Conservation (phyloP, 2,329 filamentous ascomycete species). For the Aulographum hederae region DNA sequence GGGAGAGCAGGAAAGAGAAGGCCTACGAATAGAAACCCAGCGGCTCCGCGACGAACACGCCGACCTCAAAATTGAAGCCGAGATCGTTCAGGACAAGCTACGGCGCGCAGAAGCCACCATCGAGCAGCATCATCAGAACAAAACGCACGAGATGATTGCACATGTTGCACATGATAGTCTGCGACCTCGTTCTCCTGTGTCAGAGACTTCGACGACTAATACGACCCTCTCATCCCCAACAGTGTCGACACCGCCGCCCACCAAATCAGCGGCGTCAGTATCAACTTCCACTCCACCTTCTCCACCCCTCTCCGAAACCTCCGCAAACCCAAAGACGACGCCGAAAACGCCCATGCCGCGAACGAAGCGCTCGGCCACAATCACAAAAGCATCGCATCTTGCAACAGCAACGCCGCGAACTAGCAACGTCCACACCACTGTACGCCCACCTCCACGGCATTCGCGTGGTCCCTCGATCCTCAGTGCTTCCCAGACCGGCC, state of each 20-base stretch:
- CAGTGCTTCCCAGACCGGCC: slow-evolving; percentile 12
- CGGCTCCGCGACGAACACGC: slow-evolving; percentile 77
- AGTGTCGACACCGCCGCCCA: slow-evolving; percentile 62
- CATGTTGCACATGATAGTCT: slow-evolving; percentile 28
- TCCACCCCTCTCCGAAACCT: slow-evolving; percentile 79
- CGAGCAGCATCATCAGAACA: slow-evolving; percentile 30
- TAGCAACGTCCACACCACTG: slow-evolving; percentile 20
- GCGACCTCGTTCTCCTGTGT: slow-evolving; percentile 48
- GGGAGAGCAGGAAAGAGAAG: slow-evolving; percentile 82
- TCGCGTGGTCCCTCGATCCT: slow-evolving; percentile 41
- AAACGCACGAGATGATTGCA: slow-evolving; percentile 22
- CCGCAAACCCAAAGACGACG: slow-evolving; percentile 30
- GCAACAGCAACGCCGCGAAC: too few species aligned
- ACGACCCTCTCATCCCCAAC: slow-evolving; percentile 67
- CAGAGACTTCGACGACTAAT: slow-evolving; percentile 62
- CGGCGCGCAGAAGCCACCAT: slow-evolving; percentile 44
- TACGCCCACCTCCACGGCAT: slow-evolving; percentile 23
- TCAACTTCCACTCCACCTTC: slow-evolving; percentile 71
- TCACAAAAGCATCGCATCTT: too few species aligned
- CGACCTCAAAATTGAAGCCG: slow-evolving; percentile 85
- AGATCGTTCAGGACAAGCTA: slow-evolving; percentile 87
- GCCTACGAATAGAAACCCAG: slow-evolving; percentile 76
- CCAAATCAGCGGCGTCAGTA: slow-evolving; percentile 43
- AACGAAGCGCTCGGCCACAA: too few species aligned
- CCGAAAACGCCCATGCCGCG: too few species aligned